phyloP scores from a whole-genome alignment of 2,329 filamentous ascomycete species.

The Alternaria brassicicola region DNA sequence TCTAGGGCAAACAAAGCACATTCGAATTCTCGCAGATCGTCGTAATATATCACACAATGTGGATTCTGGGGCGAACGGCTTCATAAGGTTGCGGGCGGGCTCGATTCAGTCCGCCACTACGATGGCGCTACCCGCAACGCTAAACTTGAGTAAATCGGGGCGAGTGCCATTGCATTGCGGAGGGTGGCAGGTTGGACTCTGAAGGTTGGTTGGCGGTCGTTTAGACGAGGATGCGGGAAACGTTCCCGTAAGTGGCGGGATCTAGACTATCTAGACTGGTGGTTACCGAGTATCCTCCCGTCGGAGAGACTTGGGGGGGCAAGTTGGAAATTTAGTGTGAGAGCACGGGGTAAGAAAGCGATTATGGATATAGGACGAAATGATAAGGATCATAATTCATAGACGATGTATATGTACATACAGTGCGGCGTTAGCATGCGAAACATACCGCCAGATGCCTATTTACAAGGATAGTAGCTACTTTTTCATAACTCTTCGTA shows the following conservation, averaged over 20 bases:
- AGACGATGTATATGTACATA: constrained; percentile 1
- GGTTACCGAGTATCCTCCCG: background rate
- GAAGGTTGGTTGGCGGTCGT: background rate
- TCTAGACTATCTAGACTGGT: background rate
- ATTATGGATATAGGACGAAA: background rate
- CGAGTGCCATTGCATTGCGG: background rate
- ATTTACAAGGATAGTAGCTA: background rate
- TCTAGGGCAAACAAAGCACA: background rate
- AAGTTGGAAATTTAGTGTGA: background rate
- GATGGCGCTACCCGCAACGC: background rate
- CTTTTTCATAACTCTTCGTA: background rate
- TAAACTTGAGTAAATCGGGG: background rate
- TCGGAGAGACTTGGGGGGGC: background rate
- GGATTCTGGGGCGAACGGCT: rapidly evolving
- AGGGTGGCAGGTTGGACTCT: background rate
- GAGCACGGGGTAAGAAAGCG: background rate
- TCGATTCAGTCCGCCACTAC: background rate
- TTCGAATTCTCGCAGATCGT: background rate
- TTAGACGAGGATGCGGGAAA: background rate
- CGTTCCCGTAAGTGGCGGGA: background rate
- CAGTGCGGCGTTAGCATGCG: background rate
- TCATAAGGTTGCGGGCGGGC: background rate
- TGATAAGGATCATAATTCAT: constrained; percentile 1
- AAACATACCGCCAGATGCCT: background rate
- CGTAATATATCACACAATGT: background rate